Base-by-base conservation (phyloP, 2,329 filamentous ascomycete genomes). In the Claviceps capensis region DNA sequence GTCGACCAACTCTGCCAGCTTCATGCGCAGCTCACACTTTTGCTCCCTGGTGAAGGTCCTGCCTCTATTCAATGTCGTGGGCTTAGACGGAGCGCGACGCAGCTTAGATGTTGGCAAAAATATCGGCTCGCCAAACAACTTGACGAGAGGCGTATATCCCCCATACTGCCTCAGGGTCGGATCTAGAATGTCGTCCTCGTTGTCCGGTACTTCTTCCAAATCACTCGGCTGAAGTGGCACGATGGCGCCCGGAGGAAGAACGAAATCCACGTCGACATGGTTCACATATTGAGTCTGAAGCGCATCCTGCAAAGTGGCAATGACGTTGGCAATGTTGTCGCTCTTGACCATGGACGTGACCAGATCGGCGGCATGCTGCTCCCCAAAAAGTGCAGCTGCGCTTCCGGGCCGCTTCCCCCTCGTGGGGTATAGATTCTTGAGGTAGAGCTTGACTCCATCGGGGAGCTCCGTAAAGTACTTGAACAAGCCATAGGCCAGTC, bases 391-490 rank as follows among this genome's bases (percentile, higher is more conserved):
- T 44, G 76, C 74, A 19, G 85, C 79, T 1, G 78, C 76, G 43
- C 81, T 83, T 42, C 79, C 79, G 5, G 84, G 81, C 49, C 79
- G 73, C 53, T 78, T 74, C 22, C 73, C 74, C 60, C 75, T 68
- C 14, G 74, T 72, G 40, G 76, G 75, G 58, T 79, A 81, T 40
- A 72, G 68, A 59, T 75, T 75, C 58, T 75, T 81, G 66, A 95
- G 77, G 55, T 81, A 77, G 60, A 75, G 75, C 72, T 88, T 95
- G 63, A 89, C 83, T 40, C 78, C 73, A 51, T 85, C 79, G 22
- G 90, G 82, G 50, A 98, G 75, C 69, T 97, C 91, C 55, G 80
- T 78, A 65, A 96, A 97, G 74, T 96, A 98, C 67, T 95, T 96
- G 73, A 85, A 85, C 59, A 98, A 75, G 52, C 88, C 89, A 67